These are phyloP conservation scores for Pseudofabraea citricarpa DNA, from an alignment of 2,329 filamentous ascomycete species.

Conservation along the genomic window DNA sequence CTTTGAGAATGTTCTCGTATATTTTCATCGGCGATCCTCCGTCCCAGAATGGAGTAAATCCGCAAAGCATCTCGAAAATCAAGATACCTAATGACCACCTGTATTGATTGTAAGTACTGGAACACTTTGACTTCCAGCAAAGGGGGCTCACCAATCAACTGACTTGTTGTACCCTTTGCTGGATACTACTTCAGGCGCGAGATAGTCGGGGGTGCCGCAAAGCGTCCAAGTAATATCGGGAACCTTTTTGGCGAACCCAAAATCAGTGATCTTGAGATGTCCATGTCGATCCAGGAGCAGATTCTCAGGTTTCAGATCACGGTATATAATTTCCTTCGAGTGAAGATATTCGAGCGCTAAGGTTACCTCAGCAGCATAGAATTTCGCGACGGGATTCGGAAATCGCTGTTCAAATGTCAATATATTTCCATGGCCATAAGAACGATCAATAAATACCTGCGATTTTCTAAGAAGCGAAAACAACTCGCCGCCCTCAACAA, in stretches of 20 bases:
- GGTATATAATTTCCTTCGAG: slow-evolving; percentile 93
- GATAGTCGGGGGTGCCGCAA: slow-evolving; percentile 94
- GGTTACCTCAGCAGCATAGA: slow-evolving; percentile 97
- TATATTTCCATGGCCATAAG: too few relatives aligned
- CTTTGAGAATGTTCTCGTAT: slow-evolving; percentile 97
- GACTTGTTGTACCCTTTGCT: slow-evolving; percentile 99
- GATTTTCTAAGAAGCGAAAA: slow-evolving; percentile 95
- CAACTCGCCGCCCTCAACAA: slow-evolving; percentile 95
- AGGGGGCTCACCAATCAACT: slow-evolving; percentile 94
- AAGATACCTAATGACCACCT: slow-evolving; percentile 99
- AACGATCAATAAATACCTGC: slow-evolving; percentile 62
- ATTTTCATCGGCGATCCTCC: slow-evolving; percentile 97
- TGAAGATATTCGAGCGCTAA: slow-evolving; percentile 94
- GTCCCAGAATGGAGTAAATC: slow-evolving; percentile 99
- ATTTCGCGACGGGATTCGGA: slow-evolving; percentile 97
- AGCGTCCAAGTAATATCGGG: slow-evolving; percentile 99
- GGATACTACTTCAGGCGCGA: slow-evolving; percentile 96
- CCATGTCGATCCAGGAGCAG: slow-evolving; percentile 86
- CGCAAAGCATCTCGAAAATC: slow-evolving; percentile 99
- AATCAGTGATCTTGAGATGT: slow-evolving; percentile 96
- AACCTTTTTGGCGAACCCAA: slow-evolving; percentile 96
- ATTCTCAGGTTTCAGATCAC: slow-evolving; percentile 95
- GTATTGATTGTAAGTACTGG: slow-evolving; percentile 15
- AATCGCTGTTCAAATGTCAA: too few relatives aligned
- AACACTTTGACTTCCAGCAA: too few relatives aligned